These are phyloP conservation scores for Hypericum androsaemum DNA, from an alignment of 345 rosid genomes.

Conservation along the genomic window DNA sequence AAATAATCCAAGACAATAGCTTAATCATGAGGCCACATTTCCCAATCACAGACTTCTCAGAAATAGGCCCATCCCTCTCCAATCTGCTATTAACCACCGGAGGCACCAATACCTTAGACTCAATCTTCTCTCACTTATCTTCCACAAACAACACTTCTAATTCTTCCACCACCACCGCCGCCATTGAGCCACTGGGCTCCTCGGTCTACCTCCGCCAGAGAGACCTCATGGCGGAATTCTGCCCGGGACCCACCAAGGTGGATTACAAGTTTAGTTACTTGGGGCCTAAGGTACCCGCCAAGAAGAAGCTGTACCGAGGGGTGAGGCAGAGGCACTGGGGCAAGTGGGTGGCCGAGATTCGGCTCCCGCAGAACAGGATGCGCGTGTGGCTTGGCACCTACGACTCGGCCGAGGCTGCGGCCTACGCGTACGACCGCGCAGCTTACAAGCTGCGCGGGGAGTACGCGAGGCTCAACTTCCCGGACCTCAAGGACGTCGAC, in stretches of 20 bases:
- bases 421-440: conserved; percentile 93
- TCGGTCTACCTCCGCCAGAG: conserved; percentile 81
- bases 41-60: conserved; percentile 14
- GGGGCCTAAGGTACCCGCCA: conserved; percentile 19
- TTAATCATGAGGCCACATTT: background rate
- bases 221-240: conserved; percentile 60
- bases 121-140: conserved; percentile 63
- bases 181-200: conserved; percentile 49
- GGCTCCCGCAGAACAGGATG: conserved; percentile 90
- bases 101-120: conserved; percentile 50
- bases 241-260: conserved; percentile 33
- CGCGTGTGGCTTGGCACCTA: conserved; percentile 96
- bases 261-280: conserved; percentile 8
- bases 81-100: conserved; percentile 69
- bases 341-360: conserved; percentile 97
- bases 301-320: conserved; percentile 88
- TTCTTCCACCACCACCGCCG: conserved; percentile 10
- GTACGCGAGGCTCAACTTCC: conserved; percentile 83
- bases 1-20: conserved; percentile 34
- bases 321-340: conserved; percentile 99
- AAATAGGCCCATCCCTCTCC: conserved; percentile 55
- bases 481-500: conserved; percentile 56
- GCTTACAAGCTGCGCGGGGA: conserved; percentile 96
- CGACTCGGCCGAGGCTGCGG: conserved; percentile 85
- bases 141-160: conserved; percentile 8